Evolutionary conservation across 192 early-diverging fungal genomes (phyloP), one percentile per base, ranked within the genome.

Genomic region (Coemansia sp.): DNA sequence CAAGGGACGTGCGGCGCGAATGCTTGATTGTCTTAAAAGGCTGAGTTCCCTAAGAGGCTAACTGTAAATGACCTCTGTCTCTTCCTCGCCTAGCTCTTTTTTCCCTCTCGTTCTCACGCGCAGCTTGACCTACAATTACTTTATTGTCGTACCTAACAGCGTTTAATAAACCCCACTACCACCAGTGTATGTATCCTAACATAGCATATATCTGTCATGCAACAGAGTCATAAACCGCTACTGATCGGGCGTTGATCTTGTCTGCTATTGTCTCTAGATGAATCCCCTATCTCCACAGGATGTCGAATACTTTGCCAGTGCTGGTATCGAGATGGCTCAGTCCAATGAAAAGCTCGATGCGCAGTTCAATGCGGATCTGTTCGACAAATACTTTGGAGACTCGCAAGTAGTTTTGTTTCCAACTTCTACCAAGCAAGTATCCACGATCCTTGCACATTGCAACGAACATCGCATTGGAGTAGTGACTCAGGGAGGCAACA

Each of bases 401-500:
- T 89, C 90, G 8, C 74, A 75, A 6, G 60, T 94, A 4, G 90
- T 92, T 0, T 72, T 96, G 19, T 88, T 89, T 48, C 97, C 96
- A 53, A 91, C 86, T 34, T 88, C 86, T 9, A 91, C 94, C 2
- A 71, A 88, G 31, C 88, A 98, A 69, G 92, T 99, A 16, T 89
- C 92, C 9, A 65, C 85, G 26, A 86, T 98, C 48, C 76, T 97
- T 31, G 83, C 83, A 28, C 90, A 99, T 67, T 98, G 96, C 84
- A 90, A 94, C 69, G 76, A 88, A 14, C 78, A 90, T 16, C 76
- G 63, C 54, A 70, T 99, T 41, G 89, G 93, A 5, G 90, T 99
- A 16, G 93, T 95, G 21, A 93, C 95, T 28, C 97, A 99, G 78
- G 96, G 97, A 26, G 97, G 97, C 38, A 98, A 98, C 78, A 98